These are phyloP conservation scores for Didymella pinodella DNA, from an alignment of 2,329 filamentous ascomycete species.

Conservation along the genomic window DNA sequence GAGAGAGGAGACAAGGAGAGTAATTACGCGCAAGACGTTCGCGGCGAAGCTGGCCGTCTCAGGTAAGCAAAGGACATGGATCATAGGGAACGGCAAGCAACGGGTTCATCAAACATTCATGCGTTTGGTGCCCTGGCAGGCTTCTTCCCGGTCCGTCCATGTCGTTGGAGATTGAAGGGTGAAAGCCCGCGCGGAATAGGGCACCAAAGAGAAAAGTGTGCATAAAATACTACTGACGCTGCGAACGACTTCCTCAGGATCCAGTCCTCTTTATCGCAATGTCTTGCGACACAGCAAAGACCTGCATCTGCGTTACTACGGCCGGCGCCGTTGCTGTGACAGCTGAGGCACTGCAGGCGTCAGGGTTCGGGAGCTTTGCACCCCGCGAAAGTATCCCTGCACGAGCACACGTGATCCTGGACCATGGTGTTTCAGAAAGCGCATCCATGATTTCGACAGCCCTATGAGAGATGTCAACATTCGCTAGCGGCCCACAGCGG, in stretches of 20 bases:
- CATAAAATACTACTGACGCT: neutral
- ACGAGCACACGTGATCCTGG: constrained; percentile 11
- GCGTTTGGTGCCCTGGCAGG: constrained; percentile 46
- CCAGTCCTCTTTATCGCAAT: neutral
- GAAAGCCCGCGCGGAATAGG: constrained; percentile 13
- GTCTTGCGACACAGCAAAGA: neutral
- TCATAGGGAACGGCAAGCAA: constrained; percentile 37
- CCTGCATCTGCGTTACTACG: constrained; percentile 1
- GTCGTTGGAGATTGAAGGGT: constrained; percentile 41
- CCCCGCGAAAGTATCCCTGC: neutral
- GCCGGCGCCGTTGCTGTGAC: neutral
- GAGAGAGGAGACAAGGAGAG: constrained; percentile 31
- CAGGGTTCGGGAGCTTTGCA: constrained; percentile 7
- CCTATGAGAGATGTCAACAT: constrained; percentile 20
- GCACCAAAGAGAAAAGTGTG: neutral
- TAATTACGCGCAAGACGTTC: constrained; percentile 27
- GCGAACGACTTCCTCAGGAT: neutral
- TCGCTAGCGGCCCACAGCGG: constrained; percentile 23
- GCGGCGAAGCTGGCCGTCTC: constrained; percentile 44
- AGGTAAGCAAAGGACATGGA: constrained; percentile 42
- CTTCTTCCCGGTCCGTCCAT: constrained; percentile 40
- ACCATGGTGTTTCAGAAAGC: constrained; percentile 17
- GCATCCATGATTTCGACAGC: constrained; percentile 12
- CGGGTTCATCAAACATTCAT: constrained; percentile 47
- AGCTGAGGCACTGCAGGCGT: constrained; percentile 17